phyloP scores from a whole-genome alignment of 257 asterid species.

The Cinchona pubescens region DNA sequence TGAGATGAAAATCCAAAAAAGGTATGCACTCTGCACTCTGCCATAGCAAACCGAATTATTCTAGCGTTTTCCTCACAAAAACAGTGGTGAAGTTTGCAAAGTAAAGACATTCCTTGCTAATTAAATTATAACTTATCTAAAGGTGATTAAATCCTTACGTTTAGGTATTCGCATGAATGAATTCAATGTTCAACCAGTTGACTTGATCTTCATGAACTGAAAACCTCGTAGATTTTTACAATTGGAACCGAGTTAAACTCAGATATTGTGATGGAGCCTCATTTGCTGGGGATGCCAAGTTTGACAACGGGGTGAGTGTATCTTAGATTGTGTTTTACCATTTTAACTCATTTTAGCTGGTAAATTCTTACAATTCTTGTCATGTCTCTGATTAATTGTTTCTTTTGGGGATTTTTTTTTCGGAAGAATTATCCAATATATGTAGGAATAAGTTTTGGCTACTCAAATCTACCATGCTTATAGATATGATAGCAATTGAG shows the following conservation, averaged over 20 bases:
- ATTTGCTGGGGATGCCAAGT: conserved; percentile 73
- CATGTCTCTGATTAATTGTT: neutral
- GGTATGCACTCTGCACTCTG: too few species aligned
- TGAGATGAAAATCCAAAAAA: too few species aligned
- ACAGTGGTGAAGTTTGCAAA: neutral
- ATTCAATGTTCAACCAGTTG: neutral
- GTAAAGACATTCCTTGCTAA: neutral
- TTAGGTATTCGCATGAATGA: neutral
- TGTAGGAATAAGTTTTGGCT: too few species aligned
- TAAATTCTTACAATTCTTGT: neutral
- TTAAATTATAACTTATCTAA: neutral
- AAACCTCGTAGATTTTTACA: conserved; percentile 74
- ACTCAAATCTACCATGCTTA: too few species aligned
- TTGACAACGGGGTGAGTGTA: conserved; percentile 68
- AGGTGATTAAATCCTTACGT: neutral
- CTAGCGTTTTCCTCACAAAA: too few species aligned
- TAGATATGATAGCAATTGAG: too few species aligned
- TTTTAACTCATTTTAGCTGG: neutral
- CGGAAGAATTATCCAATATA: neutral
- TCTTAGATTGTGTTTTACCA: neutral
- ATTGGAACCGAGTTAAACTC: conserved; percentile 92
- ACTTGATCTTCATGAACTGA: conserved; percentile 14
- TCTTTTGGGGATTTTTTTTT: neutral
- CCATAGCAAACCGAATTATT: too few species aligned
- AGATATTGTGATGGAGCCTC: conserved; percentile 98